Conservation (phyloP, 1,284 basidiomycete genomes). For the Heimioporus punctisporus region DNA sequence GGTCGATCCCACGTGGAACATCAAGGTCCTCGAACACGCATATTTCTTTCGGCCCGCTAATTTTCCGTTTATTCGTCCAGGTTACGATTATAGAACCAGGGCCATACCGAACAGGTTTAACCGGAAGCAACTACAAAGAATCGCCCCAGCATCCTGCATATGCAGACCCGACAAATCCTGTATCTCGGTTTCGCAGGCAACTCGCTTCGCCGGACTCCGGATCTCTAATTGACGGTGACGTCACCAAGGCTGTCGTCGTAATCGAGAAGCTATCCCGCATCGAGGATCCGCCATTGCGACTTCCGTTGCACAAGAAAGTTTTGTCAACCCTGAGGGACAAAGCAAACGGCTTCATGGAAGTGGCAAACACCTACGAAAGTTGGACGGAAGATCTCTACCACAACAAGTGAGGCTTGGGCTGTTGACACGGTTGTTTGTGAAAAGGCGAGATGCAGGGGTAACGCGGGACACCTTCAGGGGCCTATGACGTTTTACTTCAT, state of each 20-base stretch:
- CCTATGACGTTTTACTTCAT: too few relatives aligned
- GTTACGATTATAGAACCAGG: conserved; percentile 26
- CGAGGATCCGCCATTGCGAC: conserved; percentile 29
- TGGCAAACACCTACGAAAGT: conserved; percentile 21
- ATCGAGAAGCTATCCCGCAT: conserved; percentile 20
- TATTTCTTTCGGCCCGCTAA: neutral
- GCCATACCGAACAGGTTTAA: conserved; percentile 21
- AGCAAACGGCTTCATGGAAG: conserved; percentile 13
- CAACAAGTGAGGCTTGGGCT: too few relatives aligned
- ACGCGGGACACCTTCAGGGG: too few relatives aligned
- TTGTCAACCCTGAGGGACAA: conserved; percentile 14
- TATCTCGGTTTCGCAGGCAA: conserved; percentile 12
- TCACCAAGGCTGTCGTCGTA: conserved; percentile 19
- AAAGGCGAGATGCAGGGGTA: too few relatives aligned
- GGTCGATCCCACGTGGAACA: conserved; percentile 32
- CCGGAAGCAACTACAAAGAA: neutral
- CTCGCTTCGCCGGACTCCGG: neutral
- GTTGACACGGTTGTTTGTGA: too few relatives aligned
- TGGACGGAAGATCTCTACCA: conserved; percentile 34
- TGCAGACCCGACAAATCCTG: conserved; percentile 8
- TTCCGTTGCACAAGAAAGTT: conserved; percentile 24
- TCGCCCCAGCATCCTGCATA: conserved; percentile 20
- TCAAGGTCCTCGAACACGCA: conserved; percentile 28
- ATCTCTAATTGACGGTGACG: conserved; percentile 10
- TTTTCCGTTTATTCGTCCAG: conserved; percentile 6